Evolutionary conservation across 164 flowering plant genomes (phyloP).

Genomic region (Vitis riparia): DNA sequence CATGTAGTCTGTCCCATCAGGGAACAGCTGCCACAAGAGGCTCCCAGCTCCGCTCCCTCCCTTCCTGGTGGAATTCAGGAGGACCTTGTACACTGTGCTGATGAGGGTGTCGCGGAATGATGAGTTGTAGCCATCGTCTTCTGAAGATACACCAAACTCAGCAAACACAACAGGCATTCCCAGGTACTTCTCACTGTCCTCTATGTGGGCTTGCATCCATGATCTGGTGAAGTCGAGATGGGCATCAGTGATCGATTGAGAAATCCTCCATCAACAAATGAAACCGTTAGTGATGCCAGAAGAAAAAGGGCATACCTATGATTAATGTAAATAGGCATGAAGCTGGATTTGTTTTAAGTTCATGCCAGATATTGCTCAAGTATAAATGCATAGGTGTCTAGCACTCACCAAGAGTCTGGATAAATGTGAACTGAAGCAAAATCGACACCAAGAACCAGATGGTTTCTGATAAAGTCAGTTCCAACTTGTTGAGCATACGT

Average conservation of each 20-base stretch:
- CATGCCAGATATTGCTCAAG: background rate
- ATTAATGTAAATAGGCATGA: background rate
- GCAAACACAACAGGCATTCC: slow-evolving; percentile 83
- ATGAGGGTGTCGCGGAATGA: slow-evolving; percentile 58
- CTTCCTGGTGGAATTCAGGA: slow-evolving; percentile 61
- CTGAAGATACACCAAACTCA: slow-evolving; percentile 80
- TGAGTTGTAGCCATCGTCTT: slow-evolving; percentile 71
- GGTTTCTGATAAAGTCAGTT: slow-evolving; percentile 87
- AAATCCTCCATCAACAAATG: slow-evolving; percentile 56
- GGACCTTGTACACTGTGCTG: slow-evolving; percentile 52
- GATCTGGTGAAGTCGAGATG: slow-evolving; percentile 64
- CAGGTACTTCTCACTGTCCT: slow-evolving; percentile 78
- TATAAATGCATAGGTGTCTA: background rate
- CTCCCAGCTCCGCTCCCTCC: slow-evolving; percentile 90
- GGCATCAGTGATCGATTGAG: slow-evolving; percentile 51
- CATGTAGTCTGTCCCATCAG: slow-evolving; percentile 90
- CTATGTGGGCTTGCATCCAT: slow-evolving; percentile 92
- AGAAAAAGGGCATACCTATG: background rate
- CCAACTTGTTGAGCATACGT: slow-evolving; percentile 73
- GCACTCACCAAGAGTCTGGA: slow-evolving; percentile 75
- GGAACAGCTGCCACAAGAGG: slow-evolving; percentile 89
- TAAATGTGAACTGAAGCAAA: slow-evolving; percentile 90
- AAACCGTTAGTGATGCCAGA: background rate
- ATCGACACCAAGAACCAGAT: slow-evolving; percentile 76
- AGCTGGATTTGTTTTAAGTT: too few relatives aligned